Conservation (phyloP, 2,329 filamentous ascomycete genomes). For the Colletotrichum spaethianum region DNA sequence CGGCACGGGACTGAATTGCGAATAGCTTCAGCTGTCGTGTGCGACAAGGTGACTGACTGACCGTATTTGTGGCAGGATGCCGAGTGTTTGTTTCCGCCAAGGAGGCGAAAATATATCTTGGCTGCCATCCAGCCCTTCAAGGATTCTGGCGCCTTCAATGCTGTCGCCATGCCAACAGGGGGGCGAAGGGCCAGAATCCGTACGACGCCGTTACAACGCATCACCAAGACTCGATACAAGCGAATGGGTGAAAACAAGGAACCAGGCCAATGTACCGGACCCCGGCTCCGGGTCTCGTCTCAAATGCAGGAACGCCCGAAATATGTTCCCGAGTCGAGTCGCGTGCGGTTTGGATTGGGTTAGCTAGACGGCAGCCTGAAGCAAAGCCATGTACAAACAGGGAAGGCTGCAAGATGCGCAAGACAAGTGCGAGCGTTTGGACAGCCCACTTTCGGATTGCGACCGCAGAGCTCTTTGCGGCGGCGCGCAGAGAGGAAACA, state of each 20-base stretch:
- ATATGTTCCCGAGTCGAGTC: conserved; percentile 23
- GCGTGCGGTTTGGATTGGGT: conserved; percentile 33
- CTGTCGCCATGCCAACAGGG: conserved; percentile 38
- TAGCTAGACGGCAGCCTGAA: conserved; percentile 19
- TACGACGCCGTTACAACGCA: conserved; percentile 31
- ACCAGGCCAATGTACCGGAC: conserved; percentile 9
- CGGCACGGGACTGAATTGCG: conserved; percentile 10
- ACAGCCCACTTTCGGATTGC: not conserved
- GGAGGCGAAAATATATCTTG: conserved; percentile 18
- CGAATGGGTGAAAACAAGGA: conserved; percentile 35
- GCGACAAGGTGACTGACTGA: conserved; percentile 1
- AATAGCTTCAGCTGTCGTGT: conserved; percentile 25
- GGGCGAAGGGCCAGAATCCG: conserved; percentile 21
- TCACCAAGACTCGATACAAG: conserved; percentile 34
- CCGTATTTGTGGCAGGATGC: conserved; percentile 18
- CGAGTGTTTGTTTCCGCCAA: conserved; percentile 11
- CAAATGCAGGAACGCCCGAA: conserved; percentile 39
- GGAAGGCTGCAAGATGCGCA: conserved; percentile 4
- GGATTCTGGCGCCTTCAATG: conserved; percentile 21
- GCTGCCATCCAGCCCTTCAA: conserved; percentile 4
- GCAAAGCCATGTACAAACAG: conserved; percentile 17
- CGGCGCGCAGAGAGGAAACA: not conserved
- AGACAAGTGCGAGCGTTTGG: not conserved
- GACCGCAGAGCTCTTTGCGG: not conserved
- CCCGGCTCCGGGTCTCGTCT: conserved; percentile 34